These are phyloP conservation scores for Corchorus capsularis DNA, from an alignment of 345 rosid genomes.

Conservation along the genomic window DNA sequence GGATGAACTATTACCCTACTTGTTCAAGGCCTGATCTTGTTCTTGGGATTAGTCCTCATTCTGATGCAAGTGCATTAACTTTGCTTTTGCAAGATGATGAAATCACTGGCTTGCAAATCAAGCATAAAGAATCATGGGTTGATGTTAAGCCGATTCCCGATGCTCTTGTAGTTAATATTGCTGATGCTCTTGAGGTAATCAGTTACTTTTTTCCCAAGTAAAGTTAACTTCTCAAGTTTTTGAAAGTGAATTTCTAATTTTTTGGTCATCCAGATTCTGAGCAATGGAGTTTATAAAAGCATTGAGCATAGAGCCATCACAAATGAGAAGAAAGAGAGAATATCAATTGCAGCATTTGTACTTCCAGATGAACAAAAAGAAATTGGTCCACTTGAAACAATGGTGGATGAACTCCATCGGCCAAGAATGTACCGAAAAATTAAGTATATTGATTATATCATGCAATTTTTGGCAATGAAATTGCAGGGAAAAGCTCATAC, in stretches of 20 bases:
- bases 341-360: neutral
- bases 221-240: neutral
- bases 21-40: conserved; percentile 17
- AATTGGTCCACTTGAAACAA: neutral
- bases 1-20: conserved; percentile 3
- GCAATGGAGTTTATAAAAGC: conserved; percentile 35
- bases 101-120: neutral
- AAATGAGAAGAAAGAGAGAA: neutral
- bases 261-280: conserved; percentile 8
- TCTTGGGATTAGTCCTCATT: neutral
- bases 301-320: conserved; percentile 36
- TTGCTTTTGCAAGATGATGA: conserved; percentile 11
- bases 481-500: neutral
- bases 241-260: neutral
- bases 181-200: neutral
- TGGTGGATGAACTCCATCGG: neutral
- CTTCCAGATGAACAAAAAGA: neutral
- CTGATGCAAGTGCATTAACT: neutral
- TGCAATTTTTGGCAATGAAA: neutral
- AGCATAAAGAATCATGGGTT: neutral
- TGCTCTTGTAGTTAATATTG: neutral
- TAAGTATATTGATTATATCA: neutral
- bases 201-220: neutral
- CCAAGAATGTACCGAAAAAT: neutral
- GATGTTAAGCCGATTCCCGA: neutral